A percentile compares a stretch with the other conserved stretches of the same genome.
phyloP scores from a whole-genome alignment of 2,329 filamentous ascomycete genomes.

The Emmonsiellopsis sp. region DNA sequence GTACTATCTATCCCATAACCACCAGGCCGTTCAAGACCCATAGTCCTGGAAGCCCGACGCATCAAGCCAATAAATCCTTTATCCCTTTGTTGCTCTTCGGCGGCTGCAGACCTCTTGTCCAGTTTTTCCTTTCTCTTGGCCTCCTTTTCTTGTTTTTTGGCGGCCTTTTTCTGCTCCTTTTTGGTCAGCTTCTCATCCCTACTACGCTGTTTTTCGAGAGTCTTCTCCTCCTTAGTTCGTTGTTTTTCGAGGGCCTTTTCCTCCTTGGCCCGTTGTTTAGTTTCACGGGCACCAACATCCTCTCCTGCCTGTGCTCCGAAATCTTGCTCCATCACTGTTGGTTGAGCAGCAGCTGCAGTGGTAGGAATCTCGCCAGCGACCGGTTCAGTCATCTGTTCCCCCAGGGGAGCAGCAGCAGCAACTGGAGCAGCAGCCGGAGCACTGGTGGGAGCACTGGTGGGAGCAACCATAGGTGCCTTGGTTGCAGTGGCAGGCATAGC shows the following conservation, averaged over 20 bases:
- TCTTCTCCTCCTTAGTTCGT: slow-evolving; percentile 5
- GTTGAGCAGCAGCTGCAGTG: background rate
- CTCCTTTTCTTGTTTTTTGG: background rate
- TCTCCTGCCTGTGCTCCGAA: background rate
- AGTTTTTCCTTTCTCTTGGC: background rate
- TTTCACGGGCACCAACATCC: background rate
- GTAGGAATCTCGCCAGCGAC: background rate
- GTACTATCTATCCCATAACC: background rate
- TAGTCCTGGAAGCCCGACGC: background rate
- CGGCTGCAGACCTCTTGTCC: background rate
- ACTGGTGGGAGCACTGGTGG: background rate
- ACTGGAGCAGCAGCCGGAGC: background rate
- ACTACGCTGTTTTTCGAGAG: slow-evolving; percentile 1
- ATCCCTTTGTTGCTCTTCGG: background rate
- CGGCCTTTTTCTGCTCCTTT: background rate
- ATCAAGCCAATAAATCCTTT: background rate
- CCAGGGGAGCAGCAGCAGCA: too few species aligned
- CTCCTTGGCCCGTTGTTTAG: slow-evolving; percentile 5
- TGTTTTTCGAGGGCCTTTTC: slow-evolving; percentile 6
- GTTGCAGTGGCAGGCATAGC: background rate
- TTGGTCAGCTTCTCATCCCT: background rate
- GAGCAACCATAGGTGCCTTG: background rate
- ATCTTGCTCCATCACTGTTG: background rate
- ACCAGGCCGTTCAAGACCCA: background rate
- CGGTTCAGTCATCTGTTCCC: background rate